phyloP scores from a whole-genome alignment of 208 protist genomes.

The Acanthamoeba healyi region DNA sequence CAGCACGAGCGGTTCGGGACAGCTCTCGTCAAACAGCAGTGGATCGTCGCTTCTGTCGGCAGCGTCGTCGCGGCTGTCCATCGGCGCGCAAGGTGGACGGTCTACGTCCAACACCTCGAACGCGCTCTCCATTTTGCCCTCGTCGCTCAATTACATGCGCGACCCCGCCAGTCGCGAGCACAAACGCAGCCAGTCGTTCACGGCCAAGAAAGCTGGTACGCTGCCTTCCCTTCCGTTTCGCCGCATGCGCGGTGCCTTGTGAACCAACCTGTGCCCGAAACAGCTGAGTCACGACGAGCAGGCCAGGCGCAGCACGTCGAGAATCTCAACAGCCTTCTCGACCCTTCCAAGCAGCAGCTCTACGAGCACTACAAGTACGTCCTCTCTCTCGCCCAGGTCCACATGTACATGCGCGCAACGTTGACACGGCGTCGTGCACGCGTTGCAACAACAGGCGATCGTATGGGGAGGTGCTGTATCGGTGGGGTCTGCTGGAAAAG shows the following conservation, averaged over 20 bases:
- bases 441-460: not conserved
- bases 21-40: too few relatives aligned
- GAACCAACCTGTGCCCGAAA: too few relatives aligned
- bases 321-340: constrained; percentile 30
- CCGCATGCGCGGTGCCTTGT: too few relatives aligned
- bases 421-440: not conserved
- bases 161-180: not conserved
- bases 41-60: too few relatives aligned
- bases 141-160: not conserved
- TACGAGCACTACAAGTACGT: constrained; percentile 30
- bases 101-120: too few relatives aligned
- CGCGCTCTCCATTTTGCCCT: too few relatives aligned
- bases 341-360: not conserved
- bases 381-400: too few relatives aligned
- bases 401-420: too few relatives aligned
- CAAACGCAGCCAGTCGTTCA: constrained; percentile 25
- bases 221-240: too few relatives aligned
- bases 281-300: not conserved
- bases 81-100: too few relatives aligned
- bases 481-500: constrained; percentile 81
- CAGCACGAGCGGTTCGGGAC: too few relatives aligned
- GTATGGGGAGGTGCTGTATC: constrained; percentile 79
- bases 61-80: too few relatives aligned
- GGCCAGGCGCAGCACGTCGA: not conserved
- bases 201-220: not conserved